A percentile compares a stretch with the other conserved stretches of the same genome.
Conservation (phyloP, 2,329 filamentous ascomycete genomes). For the Aulographum hederae region DNA sequence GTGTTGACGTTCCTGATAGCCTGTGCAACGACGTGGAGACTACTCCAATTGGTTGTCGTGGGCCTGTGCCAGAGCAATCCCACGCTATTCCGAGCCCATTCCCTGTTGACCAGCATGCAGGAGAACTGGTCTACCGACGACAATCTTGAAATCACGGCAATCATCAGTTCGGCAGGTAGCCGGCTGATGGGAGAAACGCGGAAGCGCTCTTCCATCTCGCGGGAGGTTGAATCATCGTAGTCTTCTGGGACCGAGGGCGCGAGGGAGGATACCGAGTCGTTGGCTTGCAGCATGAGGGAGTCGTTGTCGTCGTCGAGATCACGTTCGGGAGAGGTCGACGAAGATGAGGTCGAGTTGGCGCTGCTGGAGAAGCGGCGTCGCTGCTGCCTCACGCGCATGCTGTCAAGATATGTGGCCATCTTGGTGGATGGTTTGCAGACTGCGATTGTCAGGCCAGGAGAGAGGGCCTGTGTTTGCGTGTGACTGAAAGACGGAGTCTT, state of each 20-base stretch:
- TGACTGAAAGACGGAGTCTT: too few species aligned
- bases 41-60: constrained; percentile 70
- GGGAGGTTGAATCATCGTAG: constrained; percentile 43
- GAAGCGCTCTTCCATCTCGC: constrained; percentile 40
- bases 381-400: too few species aligned
- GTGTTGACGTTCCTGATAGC: constrained; percentile 56
- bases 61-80: constrained; percentile 91
- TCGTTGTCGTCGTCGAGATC: constrained; percentile 76
- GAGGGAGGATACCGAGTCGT: constrained; percentile 86
- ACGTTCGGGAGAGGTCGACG: constrained; percentile 56
- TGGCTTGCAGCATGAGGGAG: constrained; percentile 64
- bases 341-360: constrained; percentile 33
- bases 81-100: constrained; percentile 84
- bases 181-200: constrained; percentile 65
- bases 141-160: constrained; percentile 77
- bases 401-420: too few species aligned
- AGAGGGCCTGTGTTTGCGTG: too few species aligned
- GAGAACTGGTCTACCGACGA: constrained; percentile 62
- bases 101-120: constrained; percentile 86
- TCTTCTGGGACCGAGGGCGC: constrained; percentile 64
- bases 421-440: too few species aligned
- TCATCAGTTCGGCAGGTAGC: constrained; percentile 86
- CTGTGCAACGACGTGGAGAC: constrained; percentile 62
- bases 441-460: too few species aligned
- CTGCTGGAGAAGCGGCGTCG: constrained; percentile 15